Evolutionary conservation across 371 early-diverging fungal species (phyloP), one percentile per base, ranked within the genome.

Genomic region (Mortierella sp.): DNA sequence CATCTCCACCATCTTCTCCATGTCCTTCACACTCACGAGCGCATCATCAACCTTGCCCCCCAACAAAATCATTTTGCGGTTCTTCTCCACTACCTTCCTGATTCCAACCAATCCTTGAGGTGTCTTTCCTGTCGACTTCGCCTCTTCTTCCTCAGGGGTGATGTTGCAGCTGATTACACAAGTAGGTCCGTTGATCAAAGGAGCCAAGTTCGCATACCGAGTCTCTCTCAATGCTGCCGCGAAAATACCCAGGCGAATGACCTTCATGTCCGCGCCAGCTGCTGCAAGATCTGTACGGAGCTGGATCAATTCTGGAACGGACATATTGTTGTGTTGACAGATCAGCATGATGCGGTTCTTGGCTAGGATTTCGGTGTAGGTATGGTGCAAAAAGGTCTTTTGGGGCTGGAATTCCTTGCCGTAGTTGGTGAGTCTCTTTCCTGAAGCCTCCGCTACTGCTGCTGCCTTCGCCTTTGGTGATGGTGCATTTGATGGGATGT

Each of bases 311-410:
- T 90, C 90, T 32, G 83, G 71, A 30, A 89, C 86, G 0, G 84
- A 84, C 73, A 90, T 79, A 63, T 90, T 90, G 83, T 89, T 90
- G 81, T 89, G 88, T 66, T 90, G 90, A 46, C 86, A 83, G 53
- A 90, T 80, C 60, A 90, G 81, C 54, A 89, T 64, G 60, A 84
- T 81, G 24, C 88, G 81, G 72, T 88, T 88, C 48, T 82, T 68
- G 27, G 80, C 62, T 31, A 89, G 55, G 34, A 86, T 68, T 7
- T 81, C 61, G 30, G 76, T 56, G 65, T 89, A 89, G 60, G 83
- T 70, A 43, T 86, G 73, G 58, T 85, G 80, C 26, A 87, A 79
- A 50, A 82, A 89, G 3, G 67, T 53, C 62, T 69, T 65, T 34
- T 62, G 60, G 9, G 76, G 65, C 27, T 55, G 67, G 55, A 81